Evolutionary conservation across 768 basidiomycete species (phyloP).

Genomic region (Lactifluus subvellereus): DNA sequence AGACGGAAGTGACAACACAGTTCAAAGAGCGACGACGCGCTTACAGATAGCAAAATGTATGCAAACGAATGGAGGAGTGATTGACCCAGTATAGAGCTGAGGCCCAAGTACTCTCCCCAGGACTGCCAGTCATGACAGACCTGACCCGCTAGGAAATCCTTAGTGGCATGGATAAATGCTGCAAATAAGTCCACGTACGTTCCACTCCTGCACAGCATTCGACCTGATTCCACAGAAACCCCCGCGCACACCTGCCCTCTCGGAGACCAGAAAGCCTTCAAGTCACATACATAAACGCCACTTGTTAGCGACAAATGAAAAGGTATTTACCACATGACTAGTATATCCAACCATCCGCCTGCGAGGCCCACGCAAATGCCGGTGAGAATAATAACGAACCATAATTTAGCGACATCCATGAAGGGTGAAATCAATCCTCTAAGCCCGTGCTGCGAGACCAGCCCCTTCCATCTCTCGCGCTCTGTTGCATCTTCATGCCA

Average conservation of each 20-base stretch:
- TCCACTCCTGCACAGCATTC: conserved; percentile 66
- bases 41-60: conserved; percentile 59
- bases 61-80: conserved; percentile 60
- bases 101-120: conserved; percentile 56
- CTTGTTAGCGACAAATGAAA: not conserved
- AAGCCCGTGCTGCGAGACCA: conserved; percentile 48
- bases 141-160: conserved; percentile 48
- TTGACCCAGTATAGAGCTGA: conserved; percentile 51
- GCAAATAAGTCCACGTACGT: conserved; percentile 31
- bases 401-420: conserved; percentile 52
- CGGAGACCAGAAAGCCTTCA: conserved; percentile 62
- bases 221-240: conserved; percentile 67
- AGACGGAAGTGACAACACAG: not conserved
- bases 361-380: conserved; percentile 62
- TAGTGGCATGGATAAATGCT: not conserved
- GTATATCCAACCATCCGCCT: conserved; percentile 67
- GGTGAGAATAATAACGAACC: conserved; percentile 62
- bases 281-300: not conserved
- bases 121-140: conserved; percentile 60
- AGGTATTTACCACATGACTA: conserved; percentile 59
- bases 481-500: conserved; percentile 58
- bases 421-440: conserved; percentile 51
- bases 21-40: conserved; percentile 26
- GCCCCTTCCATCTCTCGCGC: conserved; percentile 46
- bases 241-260: conserved; percentile 61